Evolutionary conservation across 2,329 filamentous ascomycete species (phyloP), one percentile per base, ranked within the genome.

Genomic region (Septoria linicola): DNA sequence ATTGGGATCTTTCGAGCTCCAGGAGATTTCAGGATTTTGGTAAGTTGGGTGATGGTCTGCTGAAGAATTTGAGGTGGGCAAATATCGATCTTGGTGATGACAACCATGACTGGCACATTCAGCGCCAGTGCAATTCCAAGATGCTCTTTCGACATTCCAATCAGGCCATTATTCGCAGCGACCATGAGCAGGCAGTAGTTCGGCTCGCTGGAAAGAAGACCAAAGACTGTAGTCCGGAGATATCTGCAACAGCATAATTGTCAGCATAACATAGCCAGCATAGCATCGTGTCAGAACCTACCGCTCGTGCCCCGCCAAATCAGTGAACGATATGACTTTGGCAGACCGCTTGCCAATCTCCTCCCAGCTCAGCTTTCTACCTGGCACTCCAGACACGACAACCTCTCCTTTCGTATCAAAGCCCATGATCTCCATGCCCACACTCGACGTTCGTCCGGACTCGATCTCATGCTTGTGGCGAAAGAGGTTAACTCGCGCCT

Each of bases 101-200:
- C 44, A 27, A 48, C 91, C 89, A 99, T 95, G 62, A 99, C 89
- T 0, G 93, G 93, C 8, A 99, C 92, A 65, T 97, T 97, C 44
- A 99, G 77, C 0, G 93, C 91, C 25, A 97, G 76, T 0, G 93
- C 92, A 58, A 99, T 96, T 13, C 93, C 93, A 3, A 99, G 76
- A 70, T 99, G 93, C 74, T 99, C 93, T 77, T 73, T 75, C 72
- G 89, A 95, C 93, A 97, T 99, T 16, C 93, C 93, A 40, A 97
- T 88, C 39, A 99, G 76, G 3, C 93, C 93, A 66, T 99, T 97
- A 65, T 99, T 99, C 14, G 93, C 93, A 10, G 93, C 93, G 0
- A 99, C 93, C 93, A 99, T 99, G 41, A 99, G 81, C 21, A 99
- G 74, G 68, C 93, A 97, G 75, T 97, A 99, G 66, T 97, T 96